A percentile compares a stretch with the other conserved stretches of the same genome.
These are phyloP conservation scores for Biscogniauxia sp. DNA, from an alignment of 2,329 filamentous ascomycete species.

Conservation along the genomic window DNA sequence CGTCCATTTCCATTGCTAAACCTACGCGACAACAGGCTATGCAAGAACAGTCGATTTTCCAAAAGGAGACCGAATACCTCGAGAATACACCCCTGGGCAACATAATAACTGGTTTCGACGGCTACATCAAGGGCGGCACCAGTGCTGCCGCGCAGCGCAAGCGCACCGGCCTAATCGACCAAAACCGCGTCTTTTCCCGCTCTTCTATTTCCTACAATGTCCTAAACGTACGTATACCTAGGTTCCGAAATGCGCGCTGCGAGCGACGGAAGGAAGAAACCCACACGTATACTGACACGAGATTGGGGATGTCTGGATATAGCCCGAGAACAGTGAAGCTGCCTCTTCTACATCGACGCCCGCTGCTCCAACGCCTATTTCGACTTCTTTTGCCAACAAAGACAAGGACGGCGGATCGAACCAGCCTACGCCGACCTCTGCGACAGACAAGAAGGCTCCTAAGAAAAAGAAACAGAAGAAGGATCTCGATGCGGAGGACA, in stretches of 20 bases:
- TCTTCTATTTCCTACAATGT: conserved; percentile 62
- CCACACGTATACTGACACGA: background rate
- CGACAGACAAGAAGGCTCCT: conserved; percentile 41
- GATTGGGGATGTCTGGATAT: background rate
- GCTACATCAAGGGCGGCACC: conserved; percentile 87
- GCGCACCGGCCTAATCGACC: conserved; percentile 63
- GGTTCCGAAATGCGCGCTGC: background rate
- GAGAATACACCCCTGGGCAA: conserved; percentile 88
- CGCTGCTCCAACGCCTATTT: conserved; percentile 53
- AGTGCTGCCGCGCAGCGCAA: conserved; percentile 62
- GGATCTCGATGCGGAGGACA: conserved; percentile 47
- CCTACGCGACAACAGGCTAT: conserved; percentile 41
- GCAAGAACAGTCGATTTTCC: conserved; percentile 78
- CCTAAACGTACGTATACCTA: conserved; percentile 32
- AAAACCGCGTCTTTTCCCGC: conserved; percentile 71
- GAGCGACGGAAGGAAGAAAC: no score
- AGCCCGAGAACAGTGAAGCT: conserved; percentile 43
- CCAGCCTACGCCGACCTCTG: conserved; percentile 55
- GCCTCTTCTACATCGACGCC: conserved; percentile 44
- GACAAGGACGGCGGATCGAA: conserved; percentile 42
- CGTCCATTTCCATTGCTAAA: conserved; percentile 4
- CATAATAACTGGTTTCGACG: conserved; percentile 97
- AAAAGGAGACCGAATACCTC: conserved; percentile 82
- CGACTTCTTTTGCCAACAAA: conserved; percentile 47
- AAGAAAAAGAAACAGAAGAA: conserved; percentile 56